phyloP scores from a whole-genome alignment of 2,329 filamentous ascomycete genomes.

The Conoideocrella luteorostrata region DNA sequence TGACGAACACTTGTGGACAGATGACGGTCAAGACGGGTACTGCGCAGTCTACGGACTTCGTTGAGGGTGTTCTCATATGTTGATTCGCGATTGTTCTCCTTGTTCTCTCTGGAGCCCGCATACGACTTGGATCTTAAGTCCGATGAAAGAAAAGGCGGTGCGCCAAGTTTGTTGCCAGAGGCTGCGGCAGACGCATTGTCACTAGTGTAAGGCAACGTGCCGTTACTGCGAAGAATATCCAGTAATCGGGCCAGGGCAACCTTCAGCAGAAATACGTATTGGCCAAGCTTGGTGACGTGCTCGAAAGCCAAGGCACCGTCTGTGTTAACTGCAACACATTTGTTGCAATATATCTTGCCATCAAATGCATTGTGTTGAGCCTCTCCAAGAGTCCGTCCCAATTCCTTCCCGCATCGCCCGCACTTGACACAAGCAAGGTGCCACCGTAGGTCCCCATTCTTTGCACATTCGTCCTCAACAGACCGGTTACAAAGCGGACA shows the following conservation, averaged over 20 bases:
- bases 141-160: constrained; percentile 43
- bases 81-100: constrained; percentile 55
- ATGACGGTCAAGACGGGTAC: constrained; percentile 89
- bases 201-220: constrained; percentile 70
- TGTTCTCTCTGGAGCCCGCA: constrained; percentile 44
- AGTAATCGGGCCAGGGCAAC: constrained; percentile 87
- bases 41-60: constrained; percentile 85
- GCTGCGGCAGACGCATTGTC: constrained; percentile 42
- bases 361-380: constrained; percentile 65
- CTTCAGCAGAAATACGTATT: constrained; percentile 88
- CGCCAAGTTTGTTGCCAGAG: constrained; percentile 8
- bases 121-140: constrained; percentile 71
- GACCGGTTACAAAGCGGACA: constrained; percentile 76
- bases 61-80: constrained; percentile 94
- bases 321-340: constrained; percentile 53
- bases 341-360: constrained; percentile 63
- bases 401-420: constrained; percentile 54
- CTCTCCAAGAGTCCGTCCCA: constrained; percentile 62
- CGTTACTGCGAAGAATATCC: constrained; percentile 77
- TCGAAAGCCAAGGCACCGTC: constrained; percentile 54
- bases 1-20: constrained; percentile 89
- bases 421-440: constrained; percentile 80
- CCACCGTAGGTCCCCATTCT: constrained; percentile 69
- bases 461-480: constrained; percentile 89
- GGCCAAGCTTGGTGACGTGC: constrained; percentile 77